Evolutionary conservation across 257 asterid genomes (phyloP).

Genomic region (Solanum corneliomulleri): DNA sequence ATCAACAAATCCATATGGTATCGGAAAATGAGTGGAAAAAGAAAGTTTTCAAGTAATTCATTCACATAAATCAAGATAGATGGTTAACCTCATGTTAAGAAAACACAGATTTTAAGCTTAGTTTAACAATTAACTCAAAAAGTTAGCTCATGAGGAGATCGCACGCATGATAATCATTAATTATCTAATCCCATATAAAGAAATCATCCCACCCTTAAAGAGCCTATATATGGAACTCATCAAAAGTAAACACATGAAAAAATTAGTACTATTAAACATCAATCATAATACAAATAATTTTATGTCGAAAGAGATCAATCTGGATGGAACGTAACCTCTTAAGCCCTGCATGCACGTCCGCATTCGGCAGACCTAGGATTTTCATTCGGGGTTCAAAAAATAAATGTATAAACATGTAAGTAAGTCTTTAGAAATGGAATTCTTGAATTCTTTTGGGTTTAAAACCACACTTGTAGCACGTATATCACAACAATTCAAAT

Average conservation of each 20-base stretch:
- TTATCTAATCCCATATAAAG: not conserved
- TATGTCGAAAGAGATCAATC: not conserved
- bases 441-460: too few relatives aligned
- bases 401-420: too few relatives aligned
- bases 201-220: not conserved
- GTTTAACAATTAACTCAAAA: not conserved
- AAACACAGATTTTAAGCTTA: not conserved
- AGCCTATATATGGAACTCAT: not conserved
- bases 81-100: not conserved
- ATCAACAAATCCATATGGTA: not conserved
- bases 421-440: too few relatives aligned
- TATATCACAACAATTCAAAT: too few relatives aligned
- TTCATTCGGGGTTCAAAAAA: too few relatives aligned
- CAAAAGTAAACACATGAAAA: not conserved
- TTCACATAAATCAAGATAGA: not conserved
- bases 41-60: not conserved
- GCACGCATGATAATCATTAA: accelerated
- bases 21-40: not conserved
- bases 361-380: too few relatives aligned
- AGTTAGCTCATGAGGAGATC: not conserved
- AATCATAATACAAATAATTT: not conserved
- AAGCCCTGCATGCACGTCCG: not conserved
- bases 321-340: not conserved
- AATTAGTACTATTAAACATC: not conserved
- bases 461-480: too few relatives aligned